These are phyloP conservation scores for Setaria italica DNA, from an alignment of 202 grass and related monocot genomes.

Conservation along the genomic window DNA sequence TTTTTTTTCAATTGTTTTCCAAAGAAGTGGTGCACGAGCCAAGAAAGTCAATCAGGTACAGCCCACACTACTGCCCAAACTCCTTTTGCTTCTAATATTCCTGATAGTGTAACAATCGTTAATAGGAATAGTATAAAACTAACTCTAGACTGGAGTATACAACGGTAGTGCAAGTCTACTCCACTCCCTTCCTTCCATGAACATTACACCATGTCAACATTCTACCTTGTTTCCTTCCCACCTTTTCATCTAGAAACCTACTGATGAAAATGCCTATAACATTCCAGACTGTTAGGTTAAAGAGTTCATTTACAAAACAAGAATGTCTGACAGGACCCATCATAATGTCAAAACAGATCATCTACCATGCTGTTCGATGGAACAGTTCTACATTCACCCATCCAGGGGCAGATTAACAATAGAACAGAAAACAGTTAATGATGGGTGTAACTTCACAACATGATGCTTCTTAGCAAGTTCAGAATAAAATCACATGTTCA, in stretches of 20 bases:
- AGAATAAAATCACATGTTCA: constrained; percentile 1
- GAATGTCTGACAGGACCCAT: neutral
- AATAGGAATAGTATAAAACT: too few species aligned
- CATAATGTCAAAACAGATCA: neutral
- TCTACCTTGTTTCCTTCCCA: neutral
- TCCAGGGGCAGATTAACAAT: neutral
- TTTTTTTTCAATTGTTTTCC: too few species aligned
- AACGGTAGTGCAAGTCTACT: too few species aligned
- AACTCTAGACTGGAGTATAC: too few species aligned
- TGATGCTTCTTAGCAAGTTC: neutral
- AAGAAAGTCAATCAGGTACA: too few species aligned
- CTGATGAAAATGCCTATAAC: neutral
- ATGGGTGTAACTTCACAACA: neutral
- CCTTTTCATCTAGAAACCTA: neutral
- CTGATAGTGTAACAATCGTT: too few species aligned
- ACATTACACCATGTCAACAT: neutral
- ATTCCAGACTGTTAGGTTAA: neutral
- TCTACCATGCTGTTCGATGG: neutral
- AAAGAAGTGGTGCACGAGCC: too few species aligned
- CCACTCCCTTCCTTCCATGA: neutral
- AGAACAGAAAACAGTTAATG: neutral
- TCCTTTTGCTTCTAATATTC: neutral
- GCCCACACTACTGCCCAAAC: too few species aligned
- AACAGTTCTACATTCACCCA: neutral
- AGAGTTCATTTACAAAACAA: neutral